Percentiles rank a stretch among this genome's conserved stretches.
phyloP scores from a whole-genome alignment of 805 yeast species.

The Zygotorulaspora florentina region DNA sequence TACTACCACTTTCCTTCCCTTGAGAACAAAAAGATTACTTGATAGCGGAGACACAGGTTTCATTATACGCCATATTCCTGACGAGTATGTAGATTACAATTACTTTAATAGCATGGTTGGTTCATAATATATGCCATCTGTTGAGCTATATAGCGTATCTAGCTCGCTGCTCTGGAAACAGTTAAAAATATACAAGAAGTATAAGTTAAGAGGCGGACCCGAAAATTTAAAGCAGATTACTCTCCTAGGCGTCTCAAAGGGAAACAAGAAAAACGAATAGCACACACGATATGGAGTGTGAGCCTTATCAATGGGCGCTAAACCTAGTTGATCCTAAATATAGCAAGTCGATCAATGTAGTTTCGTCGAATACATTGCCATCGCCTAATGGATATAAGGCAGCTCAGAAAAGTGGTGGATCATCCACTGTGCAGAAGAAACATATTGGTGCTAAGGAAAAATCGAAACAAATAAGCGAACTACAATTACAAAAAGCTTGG shows the following conservation, averaged over 20 bases:
- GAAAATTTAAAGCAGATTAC: not conserved
- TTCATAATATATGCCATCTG: not conserved
- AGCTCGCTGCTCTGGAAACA: not conserved
- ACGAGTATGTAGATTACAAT: slow-evolving; percentile 7
- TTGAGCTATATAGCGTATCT: not conserved
- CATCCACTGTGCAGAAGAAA: slow-evolving; percentile 10
- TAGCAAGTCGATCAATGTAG: slow-evolving; percentile 10
- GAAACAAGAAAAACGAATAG: not conserved
- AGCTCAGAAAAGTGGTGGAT: slow-evolving; percentile 5
- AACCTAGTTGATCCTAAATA: slow-evolving; percentile 14
- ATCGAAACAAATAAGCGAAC: slow-evolving; percentile 6
- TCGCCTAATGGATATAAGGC: slow-evolving; percentile 29
- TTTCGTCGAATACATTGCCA: slow-evolving; percentile 15
- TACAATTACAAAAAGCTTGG: slow-evolving; percentile 69
- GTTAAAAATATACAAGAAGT: not conserved
- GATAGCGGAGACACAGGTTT: slow-evolving; percentile 5
- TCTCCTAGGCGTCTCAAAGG: not conserved
- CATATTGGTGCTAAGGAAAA: slow-evolving; percentile 2
- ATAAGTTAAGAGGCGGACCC: not conserved
- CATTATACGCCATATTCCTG: slow-evolving; percentile 9
- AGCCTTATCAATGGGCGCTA: slow-evolving; percentile 18
- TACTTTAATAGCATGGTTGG: slow-evolving; percentile 2
- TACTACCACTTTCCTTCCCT: slow-evolving; percentile 4
- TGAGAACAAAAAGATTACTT: slow-evolving; percentile 2
- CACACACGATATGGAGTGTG: slow-evolving; percentile 4